Percentiles rank a stretch among this genome's conserved stretches.
phyloP scores from a whole-genome alignment of 768 basidiomycete species.

The Pleurotus tuber-regium region DNA sequence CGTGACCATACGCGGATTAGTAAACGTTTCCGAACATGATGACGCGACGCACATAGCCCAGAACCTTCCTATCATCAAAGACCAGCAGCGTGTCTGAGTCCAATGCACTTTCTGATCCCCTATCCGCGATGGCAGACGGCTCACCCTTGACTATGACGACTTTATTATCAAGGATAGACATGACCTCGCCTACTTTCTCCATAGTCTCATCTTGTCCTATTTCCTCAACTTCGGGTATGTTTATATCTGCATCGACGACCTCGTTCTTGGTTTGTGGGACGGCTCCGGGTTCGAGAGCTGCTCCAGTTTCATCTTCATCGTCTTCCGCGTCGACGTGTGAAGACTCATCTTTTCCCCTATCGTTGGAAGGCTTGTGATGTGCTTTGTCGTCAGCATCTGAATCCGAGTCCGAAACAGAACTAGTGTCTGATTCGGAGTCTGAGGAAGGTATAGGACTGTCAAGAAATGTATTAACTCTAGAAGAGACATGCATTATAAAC shows the following conservation, averaged over 20 bases:
- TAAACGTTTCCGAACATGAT: too few relatives aligned
- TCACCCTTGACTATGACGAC: constrained; percentile 73
- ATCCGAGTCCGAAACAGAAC: constrained; percentile 38
- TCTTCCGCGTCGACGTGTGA: constrained; percentile 37
- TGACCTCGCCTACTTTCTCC: constrained; percentile 76
- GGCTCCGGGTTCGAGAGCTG: constrained; percentile 32
- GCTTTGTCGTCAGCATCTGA: constrained; percentile 17
- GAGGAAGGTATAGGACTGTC: constrained; percentile 19
- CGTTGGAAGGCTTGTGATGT: not conserved
- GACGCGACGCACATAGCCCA: constrained; percentile 73
- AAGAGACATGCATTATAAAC: not conserved
- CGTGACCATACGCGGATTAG: constrained; percentile 6
- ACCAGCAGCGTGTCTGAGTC: constrained; percentile 91
- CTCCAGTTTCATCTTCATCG: constrained; percentile 54
- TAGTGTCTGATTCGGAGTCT: constrained; percentile 40
- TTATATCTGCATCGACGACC: constrained; percentile 53
- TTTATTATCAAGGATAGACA: constrained; percentile 63
- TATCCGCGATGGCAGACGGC: constrained; percentile 37
- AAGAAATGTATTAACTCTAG: not conserved
- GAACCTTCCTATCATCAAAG: constrained; percentile 83
- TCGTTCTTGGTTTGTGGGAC: constrained; percentile 73
- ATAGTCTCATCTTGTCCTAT: constrained; percentile 63
- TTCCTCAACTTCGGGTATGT: constrained; percentile 60
- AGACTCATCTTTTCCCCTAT: constrained; percentile 6
- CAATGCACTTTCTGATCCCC: constrained; percentile 61